Evolutionary conservation across 2,329 filamentous ascomycete species (phyloP).

Genomic region (Rhynchosporium secalis): DNA sequence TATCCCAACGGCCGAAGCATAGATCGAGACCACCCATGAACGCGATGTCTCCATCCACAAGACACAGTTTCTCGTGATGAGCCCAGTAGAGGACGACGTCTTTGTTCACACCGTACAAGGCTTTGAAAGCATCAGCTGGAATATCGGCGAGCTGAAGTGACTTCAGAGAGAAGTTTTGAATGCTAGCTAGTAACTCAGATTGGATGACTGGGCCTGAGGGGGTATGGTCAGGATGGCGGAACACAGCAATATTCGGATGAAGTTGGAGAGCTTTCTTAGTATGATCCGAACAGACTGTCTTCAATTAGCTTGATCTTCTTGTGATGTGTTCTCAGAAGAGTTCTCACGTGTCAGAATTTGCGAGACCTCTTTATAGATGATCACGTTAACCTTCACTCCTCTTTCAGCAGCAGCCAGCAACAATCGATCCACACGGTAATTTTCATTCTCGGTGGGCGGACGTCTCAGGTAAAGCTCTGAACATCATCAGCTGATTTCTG

Average conservation of each 20-base stretch:
- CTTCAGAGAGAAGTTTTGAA: conserved; percentile 51
- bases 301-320: conserved; percentile 34
- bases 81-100: conserved; percentile 88
- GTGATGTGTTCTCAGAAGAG: not conserved
- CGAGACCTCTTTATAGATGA: conserved; percentile 90
- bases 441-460: conserved; percentile 77
- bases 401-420: conserved; percentile 78
- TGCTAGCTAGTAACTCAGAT: conserved; percentile 65
- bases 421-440: conserved; percentile 82
- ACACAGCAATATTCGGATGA: conserved; percentile 83
- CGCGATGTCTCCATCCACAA: conserved; percentile 74
- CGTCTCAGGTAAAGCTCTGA: conserved; percentile 79
- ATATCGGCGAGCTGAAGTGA: conserved; percentile 61
- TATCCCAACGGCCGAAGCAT: conserved; percentile 87
- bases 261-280: conserved; percentile 80
- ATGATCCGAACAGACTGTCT: conserved; percentile 64
- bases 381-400: conserved; percentile 80
- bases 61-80: conserved; percentile 86
- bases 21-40: conserved; percentile 93
- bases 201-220: conserved; percentile 70
- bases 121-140: conserved; percentile 71
- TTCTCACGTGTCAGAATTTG: conserved; percentile 77
- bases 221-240: conserved; percentile 85
- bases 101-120: conserved; percentile 78
- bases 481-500: conserved; percentile 13